Conservation (phyloP, 2,329 filamentous ascomycete genomes). For the Fusarium floridanum region DNA sequence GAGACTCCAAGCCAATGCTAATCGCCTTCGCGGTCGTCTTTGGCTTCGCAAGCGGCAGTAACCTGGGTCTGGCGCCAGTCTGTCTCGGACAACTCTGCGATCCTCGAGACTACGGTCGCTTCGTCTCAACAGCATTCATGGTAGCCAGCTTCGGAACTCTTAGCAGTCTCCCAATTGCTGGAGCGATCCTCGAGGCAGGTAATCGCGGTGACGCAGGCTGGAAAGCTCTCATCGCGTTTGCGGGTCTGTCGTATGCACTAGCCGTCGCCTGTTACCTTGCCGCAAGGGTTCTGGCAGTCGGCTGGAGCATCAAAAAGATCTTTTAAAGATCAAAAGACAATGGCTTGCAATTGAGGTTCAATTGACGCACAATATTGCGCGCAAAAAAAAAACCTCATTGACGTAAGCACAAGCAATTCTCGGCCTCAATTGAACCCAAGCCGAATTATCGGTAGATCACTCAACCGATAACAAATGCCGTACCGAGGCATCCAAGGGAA, state of each 20-base stretch:
- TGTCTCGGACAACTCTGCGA: constrained; percentile 85
- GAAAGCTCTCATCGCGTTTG: constrained; percentile 55
- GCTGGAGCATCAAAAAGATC: constrained; percentile 34
- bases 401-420: background rate
- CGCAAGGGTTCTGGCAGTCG: constrained; percentile 34
- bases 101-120: constrained; percentile 80
- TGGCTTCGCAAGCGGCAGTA: constrained; percentile 83
- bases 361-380: background rate
- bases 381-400: background rate
- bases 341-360: background rate
- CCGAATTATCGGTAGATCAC: constrained; percentile 16
- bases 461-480: constrained; percentile 17
- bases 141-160: constrained; percentile 79
- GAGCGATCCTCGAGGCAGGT: constrained; percentile 51
- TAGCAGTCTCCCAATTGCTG: constrained; percentile 61
- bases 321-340: constrained; percentile 14
- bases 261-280: constrained; percentile 37
- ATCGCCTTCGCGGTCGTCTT: constrained; percentile 79
- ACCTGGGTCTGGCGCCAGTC: constrained; percentile 82
- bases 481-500: constrained; percentile 12
- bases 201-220: constrained; percentile 49
- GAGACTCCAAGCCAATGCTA: constrained; percentile 66
- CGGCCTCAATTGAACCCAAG: constrained; percentile 14
- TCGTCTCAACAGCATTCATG: constrained; percentile 82
- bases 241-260: constrained; percentile 46